phyloP scores from a whole-genome alignment of 768 basidiomycete species.

The Trichaptum fuscoviolaceum region DNA sequence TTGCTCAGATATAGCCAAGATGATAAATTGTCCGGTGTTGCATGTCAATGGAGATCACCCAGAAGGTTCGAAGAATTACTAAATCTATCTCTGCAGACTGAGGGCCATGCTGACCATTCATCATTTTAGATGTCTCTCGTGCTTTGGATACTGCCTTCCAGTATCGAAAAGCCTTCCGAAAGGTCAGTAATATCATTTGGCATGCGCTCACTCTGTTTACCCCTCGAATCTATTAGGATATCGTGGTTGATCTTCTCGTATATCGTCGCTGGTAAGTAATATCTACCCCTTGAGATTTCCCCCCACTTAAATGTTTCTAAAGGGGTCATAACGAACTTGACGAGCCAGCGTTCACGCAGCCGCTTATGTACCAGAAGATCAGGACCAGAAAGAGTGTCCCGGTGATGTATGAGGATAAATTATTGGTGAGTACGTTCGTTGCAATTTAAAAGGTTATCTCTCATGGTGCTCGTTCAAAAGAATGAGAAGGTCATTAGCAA shows the following conservation, averaged over 20 bases:
- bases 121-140: constrained; percentile 64
- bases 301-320: not conserved
- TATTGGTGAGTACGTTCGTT: constrained; percentile 47
- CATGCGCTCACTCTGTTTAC: not conserved
- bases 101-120: not conserved
- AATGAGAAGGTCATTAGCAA: constrained; percentile 47
- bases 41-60: constrained; percentile 92
- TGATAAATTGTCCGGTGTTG: constrained; percentile 83
- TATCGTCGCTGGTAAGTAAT: constrained; percentile 70
- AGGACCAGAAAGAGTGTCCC: constrained; percentile 72
- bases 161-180: constrained; percentile 82
- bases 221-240: constrained; percentile 41
- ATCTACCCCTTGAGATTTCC: not conserved
- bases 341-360: constrained; percentile 81
- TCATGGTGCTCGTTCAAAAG: constrained; percentile 21
- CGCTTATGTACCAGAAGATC: constrained; percentile 89
- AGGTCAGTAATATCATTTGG: constrained; percentile 30
- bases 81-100: not conserved
- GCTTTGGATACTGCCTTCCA: constrained; percentile 87
- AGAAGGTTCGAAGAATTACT: constrained; percentile 48
- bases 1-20: constrained; percentile 84
- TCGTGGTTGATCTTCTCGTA: constrained; percentile 84
- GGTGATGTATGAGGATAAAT: constrained; percentile 72
- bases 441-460: not conserved
- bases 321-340: constrained; percentile 90